Conservation (phyloP, 306 rosid genomes). For the Quercus alba region DNA sequence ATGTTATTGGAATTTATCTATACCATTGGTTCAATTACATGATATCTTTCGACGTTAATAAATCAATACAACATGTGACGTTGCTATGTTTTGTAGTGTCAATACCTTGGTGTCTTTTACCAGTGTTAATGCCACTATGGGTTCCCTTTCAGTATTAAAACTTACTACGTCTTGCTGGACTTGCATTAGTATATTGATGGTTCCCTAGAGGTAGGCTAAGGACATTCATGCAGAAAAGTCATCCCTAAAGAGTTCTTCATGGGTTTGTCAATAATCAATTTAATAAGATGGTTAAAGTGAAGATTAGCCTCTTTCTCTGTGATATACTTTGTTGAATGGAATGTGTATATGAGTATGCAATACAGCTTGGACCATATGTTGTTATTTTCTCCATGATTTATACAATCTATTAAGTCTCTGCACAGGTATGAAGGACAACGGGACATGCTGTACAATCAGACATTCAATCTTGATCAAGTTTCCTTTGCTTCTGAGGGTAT, state of each 20-base stretch:
- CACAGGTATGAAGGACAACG: conserved; percentile 99
- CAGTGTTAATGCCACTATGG: not conserved
- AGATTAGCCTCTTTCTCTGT: not conserved
- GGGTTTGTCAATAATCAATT: not conserved
- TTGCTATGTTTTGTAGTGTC: not conserved
- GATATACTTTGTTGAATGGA: not conserved
- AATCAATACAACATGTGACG: not conserved
- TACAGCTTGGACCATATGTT: not conserved
- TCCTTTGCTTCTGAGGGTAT: conserved; percentile 90
- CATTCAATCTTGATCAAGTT: conserved; percentile 97
- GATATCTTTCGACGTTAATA: no score
- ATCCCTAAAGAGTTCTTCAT: not conserved
- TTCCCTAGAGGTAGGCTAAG: not conserved
- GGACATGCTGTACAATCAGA: conserved; percentile 94
- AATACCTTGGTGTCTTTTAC: not conserved
- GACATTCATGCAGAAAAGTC: not conserved
- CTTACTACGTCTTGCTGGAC: not conserved
- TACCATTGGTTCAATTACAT: not conserved
- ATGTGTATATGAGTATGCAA: not conserved
- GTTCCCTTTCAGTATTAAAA: not conserved
- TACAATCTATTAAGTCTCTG: conserved; percentile 12
- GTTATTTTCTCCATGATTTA: not conserved
- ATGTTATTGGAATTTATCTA: not conserved
- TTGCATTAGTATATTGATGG: not conserved
- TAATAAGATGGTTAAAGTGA: not conserved